phyloP scores from a whole-genome alignment of 1,284 basidiomycete species.

The Erythrobasidium hasegawianum region DNA sequence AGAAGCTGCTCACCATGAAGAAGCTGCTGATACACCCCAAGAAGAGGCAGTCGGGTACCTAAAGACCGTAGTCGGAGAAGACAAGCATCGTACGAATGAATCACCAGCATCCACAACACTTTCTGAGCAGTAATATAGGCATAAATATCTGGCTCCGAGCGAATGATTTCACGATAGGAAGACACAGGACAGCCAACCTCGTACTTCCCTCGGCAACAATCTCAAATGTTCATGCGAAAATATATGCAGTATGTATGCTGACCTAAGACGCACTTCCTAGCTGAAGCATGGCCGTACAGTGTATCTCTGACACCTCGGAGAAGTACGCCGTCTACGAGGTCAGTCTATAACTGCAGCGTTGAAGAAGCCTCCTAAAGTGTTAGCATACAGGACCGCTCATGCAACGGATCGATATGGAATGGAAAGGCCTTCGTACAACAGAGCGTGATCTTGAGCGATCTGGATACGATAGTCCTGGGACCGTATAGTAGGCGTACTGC shows the following conservation, averaged over 20 bases:
- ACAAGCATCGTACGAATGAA: conserved; percentile 10
- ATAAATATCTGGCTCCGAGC: conserved; percentile 13
- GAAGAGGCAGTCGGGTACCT: conserved; percentile 15
- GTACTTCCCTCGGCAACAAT: conserved; percentile 5
- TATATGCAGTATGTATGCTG: conserved; percentile 13
- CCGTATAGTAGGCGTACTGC: not conserved
- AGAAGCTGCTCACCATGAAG: not conserved
- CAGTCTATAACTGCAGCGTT: no score
- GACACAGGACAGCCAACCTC: conserved; percentile 20
- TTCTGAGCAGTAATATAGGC: not conserved
- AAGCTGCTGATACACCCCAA: not conserved
- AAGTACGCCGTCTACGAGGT: conserved; percentile 22
- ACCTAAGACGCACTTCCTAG: no score
- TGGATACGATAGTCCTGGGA: conserved; percentile 2
- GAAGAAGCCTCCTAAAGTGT: no score
- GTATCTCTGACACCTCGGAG: conserved; percentile 16
- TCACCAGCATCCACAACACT: not conserved
- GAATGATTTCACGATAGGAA: conserved; percentile 17
- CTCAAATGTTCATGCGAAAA: conserved; percentile 17
- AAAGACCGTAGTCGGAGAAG: conserved; percentile 7
- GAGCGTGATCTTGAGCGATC: conserved; percentile 11
- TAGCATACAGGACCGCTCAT: conserved; percentile 24
- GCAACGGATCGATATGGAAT: conserved; percentile 12
- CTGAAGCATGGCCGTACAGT: not conserved
- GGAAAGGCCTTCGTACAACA: not conserved